Evolutionary conservation across 2,329 filamentous ascomycete genomes (phyloP).

Genomic region (Allantophomopsis lycopodina): DNA sequence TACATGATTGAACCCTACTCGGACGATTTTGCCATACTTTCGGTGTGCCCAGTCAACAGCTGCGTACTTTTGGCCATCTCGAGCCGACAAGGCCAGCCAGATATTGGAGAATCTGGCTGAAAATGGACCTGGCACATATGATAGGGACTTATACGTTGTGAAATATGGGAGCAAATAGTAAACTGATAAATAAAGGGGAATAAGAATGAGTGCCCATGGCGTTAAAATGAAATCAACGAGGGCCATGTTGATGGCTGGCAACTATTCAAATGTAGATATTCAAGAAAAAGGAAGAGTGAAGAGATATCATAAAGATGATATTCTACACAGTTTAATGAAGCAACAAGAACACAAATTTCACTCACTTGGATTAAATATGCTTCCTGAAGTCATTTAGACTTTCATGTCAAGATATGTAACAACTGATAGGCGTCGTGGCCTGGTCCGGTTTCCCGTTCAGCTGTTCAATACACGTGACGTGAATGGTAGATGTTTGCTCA

Average conservation of each 20-base stretch:
- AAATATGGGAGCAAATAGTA: conserved; percentile 19
- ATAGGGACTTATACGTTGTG: conserved; percentile 13
- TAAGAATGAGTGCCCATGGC: conserved; percentile 30
- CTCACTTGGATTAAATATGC: no score
- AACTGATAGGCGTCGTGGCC: no score
- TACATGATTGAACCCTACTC: conserved; percentile 70
- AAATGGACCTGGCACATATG: conserved; percentile 33
- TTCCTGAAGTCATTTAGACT: no score
- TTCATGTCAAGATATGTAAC: no score
- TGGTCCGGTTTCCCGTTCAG: no score
- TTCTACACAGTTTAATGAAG: no score
- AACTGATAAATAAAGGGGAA: conserved; percentile 22
- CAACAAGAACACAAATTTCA: no score
- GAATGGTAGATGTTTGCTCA: no score
- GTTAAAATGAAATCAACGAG: conserved; percentile 25
- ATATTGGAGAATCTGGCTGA: conserved; percentile 57
- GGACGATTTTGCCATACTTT: conserved; percentile 54
- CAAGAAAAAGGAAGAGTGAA: no score
- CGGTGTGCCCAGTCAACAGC: conserved; percentile 59
- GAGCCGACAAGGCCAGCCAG: conserved; percentile 59
- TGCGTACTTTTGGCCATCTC: conserved; percentile 50
- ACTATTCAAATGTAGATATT: no score
- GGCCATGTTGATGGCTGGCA: conserved; percentile 11
- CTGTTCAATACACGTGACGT: no score
- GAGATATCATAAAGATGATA: no score